Percentiles rank a stretch among this genome's conserved stretches.
Conservation (phyloP, 1,284 basidiomycete genomes). For the Neonothopanus nambi region DNA sequence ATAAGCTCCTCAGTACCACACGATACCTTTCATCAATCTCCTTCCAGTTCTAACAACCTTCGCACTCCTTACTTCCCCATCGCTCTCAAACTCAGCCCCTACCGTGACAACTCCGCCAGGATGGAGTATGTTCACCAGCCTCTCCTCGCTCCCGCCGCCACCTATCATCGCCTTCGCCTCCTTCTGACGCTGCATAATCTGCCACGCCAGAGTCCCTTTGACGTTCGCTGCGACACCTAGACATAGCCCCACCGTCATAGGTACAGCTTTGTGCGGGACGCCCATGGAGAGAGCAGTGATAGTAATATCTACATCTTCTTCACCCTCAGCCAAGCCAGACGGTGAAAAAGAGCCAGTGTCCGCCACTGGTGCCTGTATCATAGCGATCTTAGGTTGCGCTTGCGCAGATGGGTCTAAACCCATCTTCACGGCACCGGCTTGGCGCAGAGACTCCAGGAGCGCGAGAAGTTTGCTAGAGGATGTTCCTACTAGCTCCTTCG, state of each 20-base stretch:
- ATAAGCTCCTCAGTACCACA: slow-evolving; percentile 55
- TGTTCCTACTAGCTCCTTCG: not conserved
- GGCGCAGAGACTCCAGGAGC: slow-evolving; percentile 55
- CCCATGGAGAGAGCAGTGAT: slow-evolving; percentile 73
- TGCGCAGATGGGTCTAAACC: slow-evolving; percentile 60
- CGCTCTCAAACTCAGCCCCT: slow-evolving; percentile 48
- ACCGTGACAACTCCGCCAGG: slow-evolving; percentile 68
- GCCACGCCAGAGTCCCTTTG: slow-evolving; percentile 51
- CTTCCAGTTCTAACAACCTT: slow-evolving; percentile 68
- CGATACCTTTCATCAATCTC: slow-evolving; percentile 66
- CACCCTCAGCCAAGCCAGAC: slow-evolving; percentile 23
- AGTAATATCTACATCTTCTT: slow-evolving; percentile 48
- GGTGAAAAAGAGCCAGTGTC: too few relatives aligned
- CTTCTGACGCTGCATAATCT: slow-evolving; percentile 34
- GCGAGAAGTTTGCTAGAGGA: slow-evolving; percentile 10
- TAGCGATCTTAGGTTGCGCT: slow-evolving; percentile 72
- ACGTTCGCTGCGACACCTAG: slow-evolving; percentile 64
- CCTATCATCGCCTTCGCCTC: slow-evolving; percentile 19
- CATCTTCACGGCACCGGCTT: slow-evolving; percentile 59
- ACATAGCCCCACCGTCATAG: slow-evolving; percentile 74
- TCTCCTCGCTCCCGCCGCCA: not conserved
- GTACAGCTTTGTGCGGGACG: slow-evolving; percentile 69
- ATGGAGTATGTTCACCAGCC: slow-evolving; percentile 54
- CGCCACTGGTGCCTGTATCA: slow-evolving; percentile 43
- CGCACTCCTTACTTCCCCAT: slow-evolving; percentile 53